These are phyloP conservation scores for Trypanosoma conorhini DNA, from an alignment of 208 protist species.

Conservation along the genomic window DNA sequence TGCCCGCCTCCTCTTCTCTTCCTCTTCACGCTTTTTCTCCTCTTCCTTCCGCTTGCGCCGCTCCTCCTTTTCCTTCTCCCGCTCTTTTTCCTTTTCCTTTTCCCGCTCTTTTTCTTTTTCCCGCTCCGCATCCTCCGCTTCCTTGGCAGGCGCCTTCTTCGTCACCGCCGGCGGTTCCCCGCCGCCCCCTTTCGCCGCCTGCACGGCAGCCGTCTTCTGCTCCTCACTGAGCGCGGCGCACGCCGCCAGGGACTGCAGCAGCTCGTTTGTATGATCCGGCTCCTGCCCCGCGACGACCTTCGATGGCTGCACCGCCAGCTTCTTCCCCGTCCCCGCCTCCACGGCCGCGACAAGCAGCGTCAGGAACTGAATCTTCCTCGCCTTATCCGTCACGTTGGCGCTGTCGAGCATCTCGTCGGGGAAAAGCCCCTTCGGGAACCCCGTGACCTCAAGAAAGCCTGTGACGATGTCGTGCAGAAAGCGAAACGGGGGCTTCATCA, in stretches of 20 bases:
- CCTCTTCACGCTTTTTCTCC: conserved; percentile 27
- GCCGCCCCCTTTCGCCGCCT: conserved; percentile 47
- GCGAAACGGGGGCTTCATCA: conserved; percentile 85
- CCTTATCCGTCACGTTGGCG: conserved; percentile 79
- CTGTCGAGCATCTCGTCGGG: conserved; percentile 68
- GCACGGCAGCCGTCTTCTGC: conserved; percentile 66
- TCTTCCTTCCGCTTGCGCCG: conserved; percentile 22
- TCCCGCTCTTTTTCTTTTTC: conserved; percentile 30
- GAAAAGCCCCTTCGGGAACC: conserved; percentile 78
- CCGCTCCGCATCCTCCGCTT: conserved; percentile 27
- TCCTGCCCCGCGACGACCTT: conserved; percentile 90
- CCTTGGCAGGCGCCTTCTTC: conserved; percentile 14
- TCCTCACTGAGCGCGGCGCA: conserved; percentile 60
- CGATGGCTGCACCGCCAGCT: conserved; percentile 50
- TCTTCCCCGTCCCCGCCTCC: conserved; percentile 71
- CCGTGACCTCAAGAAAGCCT: conserved; percentile 52
- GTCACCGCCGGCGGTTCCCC: background rate
- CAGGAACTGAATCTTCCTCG: conserved; percentile 83
- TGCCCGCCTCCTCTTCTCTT: background rate
- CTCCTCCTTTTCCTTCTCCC: conserved; percentile 21
- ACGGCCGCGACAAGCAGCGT: conserved; percentile 72
- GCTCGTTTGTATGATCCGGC: conserved; percentile 84
- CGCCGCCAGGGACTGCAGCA: conserved; percentile 82
- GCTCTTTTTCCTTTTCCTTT: conserved; percentile 30
- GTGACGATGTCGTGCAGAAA: conserved; percentile 91